Percentiles rank a stretch among this genome's conserved stretches.
phyloP scores from a whole-genome alignment of 2,329 filamentous ascomycete genomes.

The Xylaria arbuscula region DNA sequence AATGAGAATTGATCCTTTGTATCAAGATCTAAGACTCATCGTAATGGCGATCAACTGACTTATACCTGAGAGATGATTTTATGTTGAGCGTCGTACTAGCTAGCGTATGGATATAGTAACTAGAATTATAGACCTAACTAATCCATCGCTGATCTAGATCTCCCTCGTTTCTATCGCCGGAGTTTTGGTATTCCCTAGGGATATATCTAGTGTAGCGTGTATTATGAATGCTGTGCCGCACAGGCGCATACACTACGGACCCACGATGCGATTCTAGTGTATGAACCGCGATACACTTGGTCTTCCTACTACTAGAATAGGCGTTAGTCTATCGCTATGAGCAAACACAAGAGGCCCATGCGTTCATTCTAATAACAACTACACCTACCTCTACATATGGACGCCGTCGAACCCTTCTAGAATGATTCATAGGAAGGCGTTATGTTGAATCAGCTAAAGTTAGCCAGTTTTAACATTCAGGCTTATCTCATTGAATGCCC shows the following conservation, averaged over 20 bases:
- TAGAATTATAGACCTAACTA: no score
- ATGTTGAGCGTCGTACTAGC: no score
- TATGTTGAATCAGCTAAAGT: no score
- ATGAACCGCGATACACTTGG: constrained; percentile 1
- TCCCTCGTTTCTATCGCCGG: neutral
- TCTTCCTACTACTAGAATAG: constrained; percentile 6
- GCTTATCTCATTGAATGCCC: no score
- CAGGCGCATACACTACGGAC: constrained; percentile 15
- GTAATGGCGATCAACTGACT: no score
- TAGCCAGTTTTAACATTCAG: no score
- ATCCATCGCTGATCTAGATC: no score
- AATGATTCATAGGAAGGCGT: no score
- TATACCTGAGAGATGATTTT: no score
- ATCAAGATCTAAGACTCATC: neutral
- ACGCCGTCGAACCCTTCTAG: neutral
- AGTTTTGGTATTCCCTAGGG: neutral
- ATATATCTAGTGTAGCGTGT: neutral
- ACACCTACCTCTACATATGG: neutral
- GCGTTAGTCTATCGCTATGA: neutral
- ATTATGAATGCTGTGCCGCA: constrained; percentile 20
- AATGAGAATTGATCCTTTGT: neutral
- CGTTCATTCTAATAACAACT: constrained; percentile 5
- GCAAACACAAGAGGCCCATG: no score
- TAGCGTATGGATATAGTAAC: no score
- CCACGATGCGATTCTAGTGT: constrained; percentile 17